Evolutionary conservation across 257 asterid species (phyloP), one percentile per base, ranked within the genome.

Genomic region (Apocynum venetum): DNA sequence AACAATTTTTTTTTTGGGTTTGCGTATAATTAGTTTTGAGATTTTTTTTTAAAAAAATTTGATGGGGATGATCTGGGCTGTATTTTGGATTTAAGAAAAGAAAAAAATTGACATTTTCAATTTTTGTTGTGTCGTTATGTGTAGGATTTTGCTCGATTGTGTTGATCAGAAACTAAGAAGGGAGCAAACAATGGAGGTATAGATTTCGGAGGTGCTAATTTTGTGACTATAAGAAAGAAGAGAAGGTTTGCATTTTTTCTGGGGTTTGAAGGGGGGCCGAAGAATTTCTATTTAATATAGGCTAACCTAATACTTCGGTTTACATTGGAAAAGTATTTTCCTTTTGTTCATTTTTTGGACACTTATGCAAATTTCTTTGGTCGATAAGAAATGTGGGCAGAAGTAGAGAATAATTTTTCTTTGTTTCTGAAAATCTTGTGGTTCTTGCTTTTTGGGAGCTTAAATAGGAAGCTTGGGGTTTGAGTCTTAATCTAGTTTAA

Each of bases 111-210:
- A 76, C 78, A 70, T 81, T 76, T 61, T 36, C 25, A 7, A 48
- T 76, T 74, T 76, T 55, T 31, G 11, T 57, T 74, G 6, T 19
- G 25, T 52, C 20, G 63, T 40, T 40, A 12, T 19, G 3, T 65
- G 49, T 84, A 89, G 91, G 95, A 85, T 71, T 85, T 86, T 66
- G 57, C 77, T 79, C 89, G 88, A 83, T 84, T 86, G 82, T 74
- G 38, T 84, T 81, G 86, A 89, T 80, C 80, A 82, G 77, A 84
- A 76, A 81, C 83, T 76, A 51, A 77, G 82, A 77, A 13, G 15
- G 15, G 25, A 65, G 61, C 79, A 65, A 82, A 47, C 59, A 74
- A 79, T 80, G 88, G 82, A 57, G 82, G 80, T 80, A 79, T 85
- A 76, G 84, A 49, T 85, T 81, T 77, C 55, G 8, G 78, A 43